Evolutionary conservation across 2,329 filamentous ascomycete genomes (phyloP), one percentile per base, ranked within the genome.

Genomic region (Pseudogymnoascus sp.): DNA sequence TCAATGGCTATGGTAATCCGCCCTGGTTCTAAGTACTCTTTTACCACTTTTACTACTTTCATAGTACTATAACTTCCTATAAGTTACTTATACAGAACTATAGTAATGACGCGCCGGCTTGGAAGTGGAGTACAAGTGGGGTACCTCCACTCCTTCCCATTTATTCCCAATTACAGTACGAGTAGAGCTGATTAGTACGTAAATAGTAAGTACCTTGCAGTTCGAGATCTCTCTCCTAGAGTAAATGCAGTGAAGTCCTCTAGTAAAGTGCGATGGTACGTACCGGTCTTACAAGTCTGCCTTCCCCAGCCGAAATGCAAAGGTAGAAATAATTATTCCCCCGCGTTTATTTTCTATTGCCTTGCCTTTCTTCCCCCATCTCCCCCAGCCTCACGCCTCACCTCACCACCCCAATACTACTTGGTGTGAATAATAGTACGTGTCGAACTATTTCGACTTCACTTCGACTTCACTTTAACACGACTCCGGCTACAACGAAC

Each of bases 311-410:
- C 31, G 56, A 60, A 60, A 14, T 60, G 23, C 31, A n/a, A 36
- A 59, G 8, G 56, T 60, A 37, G 36, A 60, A 60, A 38, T 60
- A 38, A 38, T 36, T 38, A 37, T 36, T 21, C 56, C 31, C 56
- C 56, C 31, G 31, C 31, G 56, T 60, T 38, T 60, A 36, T 38
- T 60, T 38, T 59, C 56, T 9, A 28, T 8, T 31, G 28, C 28
- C 31, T 38, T 31, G 28, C 28, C 31, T 38, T 60, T 16, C 36
- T 38, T 60, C 25, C 16, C 56, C 56, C 28, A n/a, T 60, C 56
- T 60, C 31, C 34, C 49, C 34, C 56, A 60, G 36, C 56, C 31
- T 38, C 56, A 60, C 56, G 36, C 56, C 16, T 38, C 56, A 60
- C 56, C 16, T 36, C 56, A 60, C 56, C 56, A 37, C 31, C n/a